Evolutionary conservation across 1,139 yeast species (phyloP).

Genomic region (Saccharomyces hybrid): DNA sequence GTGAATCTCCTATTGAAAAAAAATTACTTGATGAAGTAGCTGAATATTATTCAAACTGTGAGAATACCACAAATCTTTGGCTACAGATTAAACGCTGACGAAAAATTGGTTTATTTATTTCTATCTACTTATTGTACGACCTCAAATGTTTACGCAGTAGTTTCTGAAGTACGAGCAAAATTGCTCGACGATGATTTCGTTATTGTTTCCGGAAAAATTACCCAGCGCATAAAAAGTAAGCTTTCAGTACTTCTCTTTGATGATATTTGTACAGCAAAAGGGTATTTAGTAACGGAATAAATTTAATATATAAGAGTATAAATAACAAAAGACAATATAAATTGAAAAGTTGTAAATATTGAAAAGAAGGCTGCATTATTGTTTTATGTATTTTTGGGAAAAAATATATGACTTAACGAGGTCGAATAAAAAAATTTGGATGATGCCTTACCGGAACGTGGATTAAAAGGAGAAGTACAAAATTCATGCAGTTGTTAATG

Average conservation of each 20-base stretch:
- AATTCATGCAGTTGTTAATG: neutral
- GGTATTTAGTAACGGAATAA: neutral
- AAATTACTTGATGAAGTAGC: neutral
- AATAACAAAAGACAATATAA: conserved; percentile 1
- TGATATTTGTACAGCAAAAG: neutral
- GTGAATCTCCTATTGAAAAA: neutral
- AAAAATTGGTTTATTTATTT: neutral
- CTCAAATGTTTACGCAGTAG: neutral
- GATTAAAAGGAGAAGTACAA: neutral
- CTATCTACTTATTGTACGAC: neutral
- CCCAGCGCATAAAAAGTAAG: neutral
- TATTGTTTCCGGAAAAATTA: neutral
- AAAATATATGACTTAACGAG: neutral
- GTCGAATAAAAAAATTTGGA: neutral
- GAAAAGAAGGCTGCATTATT: neutral
- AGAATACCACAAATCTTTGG: neutral
- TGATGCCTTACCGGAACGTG: neutral
- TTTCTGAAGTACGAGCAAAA: neutral
- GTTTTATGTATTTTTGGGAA: neutral
- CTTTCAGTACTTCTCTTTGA: neutral
- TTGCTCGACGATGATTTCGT: neutral
- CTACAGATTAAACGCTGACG: neutral
- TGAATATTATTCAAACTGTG: neutral
- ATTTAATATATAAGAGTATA: neutral
- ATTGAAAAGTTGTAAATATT: neutral